Evolutionary conservation across 2,329 filamentous ascomycete species (phyloP).

Genomic region (Cladosporium sp.): DNA sequence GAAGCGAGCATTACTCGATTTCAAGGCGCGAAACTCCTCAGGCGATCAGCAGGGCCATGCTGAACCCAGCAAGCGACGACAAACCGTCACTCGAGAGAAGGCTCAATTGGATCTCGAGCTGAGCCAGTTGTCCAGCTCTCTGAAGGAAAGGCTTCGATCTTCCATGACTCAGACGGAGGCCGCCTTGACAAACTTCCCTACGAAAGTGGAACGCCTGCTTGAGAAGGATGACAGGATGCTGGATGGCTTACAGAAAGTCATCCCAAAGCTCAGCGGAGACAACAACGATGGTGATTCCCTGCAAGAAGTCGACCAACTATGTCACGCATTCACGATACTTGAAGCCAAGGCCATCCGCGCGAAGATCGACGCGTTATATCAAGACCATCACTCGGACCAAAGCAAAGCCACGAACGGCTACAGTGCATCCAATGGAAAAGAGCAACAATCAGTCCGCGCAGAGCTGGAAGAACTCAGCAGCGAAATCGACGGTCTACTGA

Average conservation of each 20-base stretch:
- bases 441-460: conserved; percentile 47
- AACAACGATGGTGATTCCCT: conserved; percentile 46
- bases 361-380: conserved; percentile 50
- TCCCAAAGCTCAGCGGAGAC: conserved; percentile 55
- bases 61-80: conserved; percentile 14
- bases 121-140: conserved; percentile 27
- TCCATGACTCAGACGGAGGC: conserved; percentile 48
- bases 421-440: conserved; percentile 48
- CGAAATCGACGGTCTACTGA: conserved; percentile 65
- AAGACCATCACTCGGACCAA: conserved; percentile 9
- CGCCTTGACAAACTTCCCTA: conserved; percentile 43
- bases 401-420: conserved; percentile 20
- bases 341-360: conserved; percentile 39
- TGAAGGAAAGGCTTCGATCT: conserved; percentile 32
- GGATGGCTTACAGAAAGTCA: conserved; percentile 61
- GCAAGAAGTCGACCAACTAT: conserved; percentile 53
- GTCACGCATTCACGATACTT: conserved; percentile 40
- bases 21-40: conserved; percentile 41
- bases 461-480: conserved; percentile 67
- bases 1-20: conserved; percentile 55
- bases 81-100: conserved; percentile 35
- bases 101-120: conserved; percentile 38
- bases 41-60: conserved; percentile 6
- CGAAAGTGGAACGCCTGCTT: conserved; percentile 47
- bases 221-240: conserved; percentile 60